Evolutionary conservation across 73 alveolate genomes (phyloP).

Genomic region (Paramecium bursaria): DNA sequence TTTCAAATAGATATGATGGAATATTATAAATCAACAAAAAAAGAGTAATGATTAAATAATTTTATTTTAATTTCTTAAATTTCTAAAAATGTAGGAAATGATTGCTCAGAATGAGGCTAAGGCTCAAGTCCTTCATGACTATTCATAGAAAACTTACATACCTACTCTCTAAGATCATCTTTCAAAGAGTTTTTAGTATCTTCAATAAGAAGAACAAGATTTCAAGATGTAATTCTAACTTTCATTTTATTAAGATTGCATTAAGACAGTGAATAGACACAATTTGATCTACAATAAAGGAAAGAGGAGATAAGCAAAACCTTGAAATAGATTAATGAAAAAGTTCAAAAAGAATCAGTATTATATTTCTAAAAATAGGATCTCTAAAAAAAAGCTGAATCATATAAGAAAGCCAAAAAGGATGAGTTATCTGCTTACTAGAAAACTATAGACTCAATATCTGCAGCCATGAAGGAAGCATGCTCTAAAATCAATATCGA

Average conservation of each 20-base stretch:
- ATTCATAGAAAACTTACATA: background rate
- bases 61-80: no score
- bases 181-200: background rate
- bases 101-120: slow-evolving; percentile 6
- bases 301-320: background rate
- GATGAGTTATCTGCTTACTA: slow-evolving; percentile 53
- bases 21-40: no score
- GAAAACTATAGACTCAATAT: slow-evolving; percentile 57
- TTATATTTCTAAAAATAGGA: background rate
- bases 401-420: slow-evolving; percentile 52
- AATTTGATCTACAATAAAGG: background rate
- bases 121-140: slow-evolving; percentile 47
- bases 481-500: slow-evolving; percentile 44
- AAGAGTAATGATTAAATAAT: background rate
- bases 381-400: slow-evolving; percentile 7
- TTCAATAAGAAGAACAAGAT: background rate
- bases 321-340: slow-evolving; percentile 1
- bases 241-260: background rate
- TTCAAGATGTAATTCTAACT: background rate
- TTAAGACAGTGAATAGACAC: slow-evolving; percentile 23
- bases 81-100: slow-evolving; percentile 22
- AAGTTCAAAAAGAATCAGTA: slow-evolving; percentile 15
- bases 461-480: slow-evolving; percentile 55
- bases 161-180: slow-evolving; percentile 33
- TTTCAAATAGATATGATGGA: slow-evolving; percentile 48